Conservation (phyloP, 2,329 filamentous ascomycete species). For the Talaromyces sp. region DNA sequence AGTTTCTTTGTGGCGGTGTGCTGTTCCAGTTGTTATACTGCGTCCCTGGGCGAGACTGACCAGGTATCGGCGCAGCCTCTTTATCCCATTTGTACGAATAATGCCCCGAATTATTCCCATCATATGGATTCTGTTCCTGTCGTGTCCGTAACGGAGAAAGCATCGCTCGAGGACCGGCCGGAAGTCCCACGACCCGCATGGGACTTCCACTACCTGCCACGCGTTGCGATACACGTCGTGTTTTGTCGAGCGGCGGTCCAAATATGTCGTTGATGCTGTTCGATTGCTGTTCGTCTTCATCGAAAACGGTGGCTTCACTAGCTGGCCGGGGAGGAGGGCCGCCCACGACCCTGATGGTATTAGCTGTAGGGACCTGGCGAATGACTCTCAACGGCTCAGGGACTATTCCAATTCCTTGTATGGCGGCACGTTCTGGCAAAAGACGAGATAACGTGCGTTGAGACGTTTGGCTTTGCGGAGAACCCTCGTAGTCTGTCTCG, state of each 20-base stretch:
- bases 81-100: constrained; percentile 16
- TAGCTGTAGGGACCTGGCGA: constrained; percentile 19
- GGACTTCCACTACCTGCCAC: neutral
- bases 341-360: neutral
- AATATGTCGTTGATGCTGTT: constrained; percentile 20
- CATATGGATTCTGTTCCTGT: constrained; percentile 17
- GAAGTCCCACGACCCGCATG: constrained; percentile 25
- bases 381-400: constrained; percentile 38
- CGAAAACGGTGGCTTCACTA: constrained; percentile 37
- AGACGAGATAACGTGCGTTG: constrained; percentile 38
- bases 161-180: constrained; percentile 36
- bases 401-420: constrained; percentile 26
- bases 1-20: constrained; percentile 10
- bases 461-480: constrained; percentile 32
- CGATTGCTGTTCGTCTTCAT: constrained; percentile 33
- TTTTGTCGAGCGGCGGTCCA: constrained; percentile 18
- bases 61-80: neutral
- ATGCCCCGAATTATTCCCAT: neutral
- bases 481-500: constrained; percentile 27
- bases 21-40: constrained; percentile 1
- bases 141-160: constrained; percentile 27
- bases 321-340: constrained; percentile 20
- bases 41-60: neutral
- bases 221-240: neutral
- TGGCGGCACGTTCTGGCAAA: constrained; percentile 29